Base-by-base conservation (phyloP, 441 rosid species). In the Biscutella laevigata region DNA sequence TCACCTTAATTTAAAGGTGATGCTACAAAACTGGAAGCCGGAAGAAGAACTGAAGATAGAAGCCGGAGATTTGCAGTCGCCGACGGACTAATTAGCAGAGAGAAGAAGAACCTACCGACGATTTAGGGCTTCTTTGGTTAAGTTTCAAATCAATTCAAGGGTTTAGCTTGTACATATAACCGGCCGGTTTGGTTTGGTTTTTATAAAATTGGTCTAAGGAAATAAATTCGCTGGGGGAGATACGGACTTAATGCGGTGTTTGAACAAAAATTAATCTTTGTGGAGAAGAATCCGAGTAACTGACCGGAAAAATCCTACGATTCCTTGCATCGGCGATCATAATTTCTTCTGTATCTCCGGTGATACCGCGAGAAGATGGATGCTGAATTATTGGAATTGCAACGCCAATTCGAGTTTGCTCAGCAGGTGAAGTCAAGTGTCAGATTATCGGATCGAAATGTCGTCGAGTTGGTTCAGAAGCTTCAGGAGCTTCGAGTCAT, bases 381-480 rank as follows among this genome's bases (percentile, higher is more conserved):
- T 67, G 94, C 74, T 12, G 98, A 91, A 57, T 73, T 85, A 74
- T 72, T 82, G 57, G 91, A 88, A 76, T 59, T 91, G 79, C 94
- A 82, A 77, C 74, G 74, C 46, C 98, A 91, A 72, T 85, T 91
- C 53, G 96, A 88, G 83, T 88, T 66, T 27, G 98, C 98, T 38
- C 98, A 87, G 60, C 83, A 83, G 64, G 98, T 90, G 17, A 87
- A 91, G 71, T 85, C 96, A 11, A 83, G 94, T 70, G 75, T 87
- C 21, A 78, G 95, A 27, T 75, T 91, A 46, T 87, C 96, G 33
- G 98, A 91, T 16, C 74, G 98, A 52, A 91, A 87, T 73, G 96
- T 91, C 46, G 98, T 91, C 68, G 98, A 91, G 58, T 77, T 91
- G 75, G 95, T 91, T 38, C 90, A 81, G 57, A 91, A 91, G 77